Evolutionary conservation across 1,284 basidiomycete species (phyloP).

Genomic region (Pholiota adiposa): DNA sequence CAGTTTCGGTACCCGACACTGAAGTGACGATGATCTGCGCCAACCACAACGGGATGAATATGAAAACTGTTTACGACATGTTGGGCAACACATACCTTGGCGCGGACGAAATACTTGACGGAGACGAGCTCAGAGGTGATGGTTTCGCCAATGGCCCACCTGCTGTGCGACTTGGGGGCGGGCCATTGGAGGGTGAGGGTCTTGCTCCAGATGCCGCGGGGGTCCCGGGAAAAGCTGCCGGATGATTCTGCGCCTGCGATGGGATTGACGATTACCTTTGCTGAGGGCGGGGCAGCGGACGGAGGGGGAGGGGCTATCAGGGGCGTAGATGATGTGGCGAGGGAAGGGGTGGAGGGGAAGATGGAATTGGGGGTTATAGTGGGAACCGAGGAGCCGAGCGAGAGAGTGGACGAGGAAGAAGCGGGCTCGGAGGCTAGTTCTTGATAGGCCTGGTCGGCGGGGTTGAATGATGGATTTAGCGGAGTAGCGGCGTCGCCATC

Average conservation of each 20-base stretch:
- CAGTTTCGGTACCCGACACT: slow-evolving; percentile 55
- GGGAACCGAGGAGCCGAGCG: slow-evolving; percentile 43
- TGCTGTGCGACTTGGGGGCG: slow-evolving; percentile 61
- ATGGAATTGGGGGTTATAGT: slow-evolving; percentile 41
- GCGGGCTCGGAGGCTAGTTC: slow-evolving; percentile 17
- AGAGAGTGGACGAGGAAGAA: slow-evolving; percentile 22
- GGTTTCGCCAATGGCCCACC: slow-evolving; percentile 80
- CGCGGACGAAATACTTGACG: slow-evolving; percentile 69
- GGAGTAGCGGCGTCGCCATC: slow-evolving; percentile 8
- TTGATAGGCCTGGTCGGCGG: slow-evolving; percentile 11
- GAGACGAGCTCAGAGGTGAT: slow-evolving; percentile 67
- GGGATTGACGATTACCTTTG: slow-evolving; percentile 53
- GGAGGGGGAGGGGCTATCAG: slow-evolving; percentile 5
- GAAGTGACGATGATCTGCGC: slow-evolving; percentile 63
- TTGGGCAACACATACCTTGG: slow-evolving; percentile 53
- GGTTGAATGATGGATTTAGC: slow-evolving; percentile 14
- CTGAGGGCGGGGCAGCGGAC: slow-evolving; percentile 29
- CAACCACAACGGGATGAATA: slow-evolving; percentile 13
- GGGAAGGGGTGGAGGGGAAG: slow-evolving; percentile 34
- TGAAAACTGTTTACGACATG: neutral
- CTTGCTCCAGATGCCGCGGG: slow-evolving; percentile 61
- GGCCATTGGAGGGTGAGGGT: slow-evolving; percentile 76
- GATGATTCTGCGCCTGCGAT: slow-evolving; percentile 63
- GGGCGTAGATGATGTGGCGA: slow-evolving; percentile 28
- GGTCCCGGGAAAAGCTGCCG: slow-evolving; percentile 57